phyloP scores from a whole-genome alignment of 805 yeast genomes.

The Hanseniaspora meyeri region DNA sequence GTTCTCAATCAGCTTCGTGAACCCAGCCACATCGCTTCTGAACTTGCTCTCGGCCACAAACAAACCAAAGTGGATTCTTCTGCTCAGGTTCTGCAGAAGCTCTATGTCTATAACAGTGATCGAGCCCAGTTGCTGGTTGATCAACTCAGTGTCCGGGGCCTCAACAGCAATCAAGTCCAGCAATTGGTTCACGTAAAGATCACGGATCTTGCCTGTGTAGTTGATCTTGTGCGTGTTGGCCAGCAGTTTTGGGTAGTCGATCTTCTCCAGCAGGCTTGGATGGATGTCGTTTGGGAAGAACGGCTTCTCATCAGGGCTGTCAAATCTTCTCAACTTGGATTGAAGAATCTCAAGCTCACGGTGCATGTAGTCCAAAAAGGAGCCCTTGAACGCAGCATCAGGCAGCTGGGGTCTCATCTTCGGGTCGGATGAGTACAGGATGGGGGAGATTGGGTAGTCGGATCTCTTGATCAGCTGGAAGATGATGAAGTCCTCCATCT shows the following conservation, averaged over 20 bases:
- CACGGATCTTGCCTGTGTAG: constrained; percentile 57
- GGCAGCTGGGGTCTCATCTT: constrained; percentile 39
- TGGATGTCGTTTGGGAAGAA: constrained; percentile 62
- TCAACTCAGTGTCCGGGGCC: constrained; percentile 45
- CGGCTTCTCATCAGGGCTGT: constrained; percentile 89
- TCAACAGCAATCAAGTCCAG: constrained; percentile 61
- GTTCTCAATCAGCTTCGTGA: constrained; percentile 50
- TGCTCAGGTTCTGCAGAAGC: constrained; percentile 71
- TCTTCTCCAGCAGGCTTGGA: constrained; percentile 63
- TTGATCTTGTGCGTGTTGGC: constrained; percentile 68
- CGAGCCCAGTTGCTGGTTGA: constrained; percentile 70
- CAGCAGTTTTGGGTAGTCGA: constrained; percentile 65
- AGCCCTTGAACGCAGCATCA: constrained; percentile 44
- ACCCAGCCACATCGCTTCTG: constrained; percentile 49
- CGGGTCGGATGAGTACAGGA: constrained; percentile 53
- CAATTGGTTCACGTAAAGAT: constrained; percentile 57
- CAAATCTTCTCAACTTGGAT: constrained; percentile 75
- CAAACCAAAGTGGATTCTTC: constrained; percentile 93
- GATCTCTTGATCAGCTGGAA: constrained; percentile 88
- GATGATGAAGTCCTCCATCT: constrained; percentile 94
- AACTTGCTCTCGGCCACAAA: constrained; percentile 96
- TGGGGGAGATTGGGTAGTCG: constrained; percentile 64
- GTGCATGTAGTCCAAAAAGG: constrained; percentile 79
- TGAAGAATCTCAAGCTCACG: constrained; percentile 61
- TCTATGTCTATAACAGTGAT: constrained; percentile 78